These are phyloP conservation scores for Neurospora sp. DNA, from an alignment of 495 filamentous ascomycete species.

Conservation along the genomic window DNA sequence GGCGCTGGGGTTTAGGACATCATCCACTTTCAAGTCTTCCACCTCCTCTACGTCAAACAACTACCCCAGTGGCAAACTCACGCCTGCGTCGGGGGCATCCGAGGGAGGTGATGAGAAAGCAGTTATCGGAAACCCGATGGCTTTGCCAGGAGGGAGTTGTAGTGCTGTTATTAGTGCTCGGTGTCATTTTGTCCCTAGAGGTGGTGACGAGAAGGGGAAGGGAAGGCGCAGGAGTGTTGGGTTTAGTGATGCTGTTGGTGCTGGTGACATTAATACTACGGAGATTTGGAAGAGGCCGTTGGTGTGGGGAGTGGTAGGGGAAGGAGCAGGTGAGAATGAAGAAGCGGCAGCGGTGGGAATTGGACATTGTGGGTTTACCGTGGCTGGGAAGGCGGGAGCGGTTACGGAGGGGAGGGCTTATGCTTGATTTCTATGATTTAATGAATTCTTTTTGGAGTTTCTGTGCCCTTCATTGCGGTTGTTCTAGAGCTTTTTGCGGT, in stretches of 20 bases:
- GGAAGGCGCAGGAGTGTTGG: not conserved
- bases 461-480: not conserved
- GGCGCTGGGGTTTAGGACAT: conserved; percentile 22
- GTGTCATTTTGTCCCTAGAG: conserved; percentile 17
- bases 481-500: not conserved
- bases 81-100: not conserved
- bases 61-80: not conserved
- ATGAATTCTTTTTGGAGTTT: not conserved
- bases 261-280: not conserved
- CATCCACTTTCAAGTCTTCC: conserved; percentile 6
- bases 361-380: conserved; percentile 30
- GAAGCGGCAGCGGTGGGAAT: conserved; percentile 12
- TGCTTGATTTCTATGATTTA: conserved; percentile 14
- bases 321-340: conserved; percentile 6
- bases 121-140: conserved; percentile 30
- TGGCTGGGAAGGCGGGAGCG: conserved; percentile 9
- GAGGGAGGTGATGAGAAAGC: not conserved
- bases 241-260: not conserved
- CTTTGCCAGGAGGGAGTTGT: conserved; percentile 25
- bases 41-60: conserved; percentile 14
- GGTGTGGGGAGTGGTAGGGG: conserved; percentile 32
- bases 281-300: conserved; percentile 19
- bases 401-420: conserved; percentile 29
- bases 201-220: conserved; percentile 5
- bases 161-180: conserved; percentile 33